A percentile compares a stretch with the other conserved stretches of the same genome.
phyloP scores from a whole-genome alignment of 1,284 basidiomycete genomes.

The Coniferiporia weirii region DNA sequence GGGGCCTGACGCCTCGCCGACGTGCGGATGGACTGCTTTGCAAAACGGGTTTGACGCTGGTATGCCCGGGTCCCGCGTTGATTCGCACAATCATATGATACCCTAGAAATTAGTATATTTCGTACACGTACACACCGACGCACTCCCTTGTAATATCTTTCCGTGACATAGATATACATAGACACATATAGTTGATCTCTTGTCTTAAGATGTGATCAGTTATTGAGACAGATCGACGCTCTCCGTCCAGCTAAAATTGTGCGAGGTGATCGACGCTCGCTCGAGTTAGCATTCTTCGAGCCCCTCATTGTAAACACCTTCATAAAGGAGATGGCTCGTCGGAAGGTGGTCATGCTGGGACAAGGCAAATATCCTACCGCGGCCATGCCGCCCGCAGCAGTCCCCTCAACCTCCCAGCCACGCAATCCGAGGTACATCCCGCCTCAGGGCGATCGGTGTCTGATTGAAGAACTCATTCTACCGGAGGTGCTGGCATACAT shows the following conservation, averaged over 20 bases:
- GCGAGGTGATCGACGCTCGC: background rate
- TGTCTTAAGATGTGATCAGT: too few species aligned
- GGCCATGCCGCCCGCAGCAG: background rate
- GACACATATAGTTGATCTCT: too few species aligned
- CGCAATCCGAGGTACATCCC: conserved; percentile 17
- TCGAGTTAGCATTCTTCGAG: background rate
- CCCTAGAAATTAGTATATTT: background rate
- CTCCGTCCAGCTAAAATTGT: background rate
- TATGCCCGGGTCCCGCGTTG: too few species aligned
- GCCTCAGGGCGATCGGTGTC: conserved; percentile 28
- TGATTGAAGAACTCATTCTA: conserved; percentile 47
- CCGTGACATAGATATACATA: background rate
- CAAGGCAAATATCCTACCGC: background rate
- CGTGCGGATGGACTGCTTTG: too few species aligned
- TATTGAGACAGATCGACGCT: too few species aligned
- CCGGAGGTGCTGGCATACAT: conserved; percentile 55
- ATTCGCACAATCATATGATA: background rate
- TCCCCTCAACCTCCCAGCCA: background rate
- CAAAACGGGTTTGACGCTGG: too few species aligned
- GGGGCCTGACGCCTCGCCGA: too few species aligned
- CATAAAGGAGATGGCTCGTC: background rate
- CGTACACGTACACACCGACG: background rate
- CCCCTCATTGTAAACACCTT: background rate
- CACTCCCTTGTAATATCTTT: background rate
- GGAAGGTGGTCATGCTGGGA: background rate